Evolutionary conservation across 1,284 basidiomycete genomes (phyloP), one percentile per base, ranked within the genome.

Genomic region (Sporisorium iseilematis-ciliati): DNA sequence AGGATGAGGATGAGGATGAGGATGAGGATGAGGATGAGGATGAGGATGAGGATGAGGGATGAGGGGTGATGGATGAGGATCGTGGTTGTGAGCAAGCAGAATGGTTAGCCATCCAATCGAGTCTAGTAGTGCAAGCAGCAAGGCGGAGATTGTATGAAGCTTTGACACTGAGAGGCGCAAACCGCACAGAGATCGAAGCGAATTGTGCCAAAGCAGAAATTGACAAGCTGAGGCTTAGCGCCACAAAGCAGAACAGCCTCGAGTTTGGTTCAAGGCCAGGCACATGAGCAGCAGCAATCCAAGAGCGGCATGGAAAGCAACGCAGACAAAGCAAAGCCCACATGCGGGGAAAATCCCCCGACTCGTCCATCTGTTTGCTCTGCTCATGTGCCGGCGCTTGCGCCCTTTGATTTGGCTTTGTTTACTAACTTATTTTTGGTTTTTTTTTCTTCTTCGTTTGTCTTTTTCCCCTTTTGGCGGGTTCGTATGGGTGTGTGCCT

Each of bases 321-420:
- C 35, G 35, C 35, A 38, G 5, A 5, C 29, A 8, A n/a, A n/a
- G 31, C 31, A 33, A 33, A 33, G 31, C 31, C 16, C 23, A 51
- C 31, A 57, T 65, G 62, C 62, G 62, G 62, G 62, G 62, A 65
- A 65, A 65, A 65, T 52, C 62, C 54, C 33, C 55, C 55, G 62
- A 57, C 33, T 35, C 33, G 33, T 35, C 12, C 3, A 12, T 57
- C 21, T 12, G 23, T 23, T 11, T 29, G 29, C 51, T 26, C 14
- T 18, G 48, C 48, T 23, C 10, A 25, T 7, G 51, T 29, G 49
- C 49, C 18, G 49, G 41, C 40, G 41, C 52, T 18, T 38, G 35
- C 11, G 35, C 35, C 10, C 35, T 38, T 49, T 31, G n/a, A 4
- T 31, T 18, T 16, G 4, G 29, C 6, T 49, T 29, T 49, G 25